phyloP scores from a whole-genome alignment of 2,329 filamentous ascomycete species.

The Canariomyces notabilis region DNA sequence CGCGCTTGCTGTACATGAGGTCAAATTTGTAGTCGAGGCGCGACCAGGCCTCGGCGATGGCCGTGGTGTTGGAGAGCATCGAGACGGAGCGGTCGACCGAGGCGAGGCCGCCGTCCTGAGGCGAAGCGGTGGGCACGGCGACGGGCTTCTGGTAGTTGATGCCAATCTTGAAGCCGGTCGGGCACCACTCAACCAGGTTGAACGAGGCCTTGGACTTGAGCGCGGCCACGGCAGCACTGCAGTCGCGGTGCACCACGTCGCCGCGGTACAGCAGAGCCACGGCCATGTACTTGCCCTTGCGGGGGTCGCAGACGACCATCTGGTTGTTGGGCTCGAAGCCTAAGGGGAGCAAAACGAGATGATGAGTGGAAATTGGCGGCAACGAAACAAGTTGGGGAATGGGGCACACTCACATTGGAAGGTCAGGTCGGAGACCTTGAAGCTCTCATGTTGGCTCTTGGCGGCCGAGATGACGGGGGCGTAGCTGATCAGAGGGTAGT shows the following conservation, averaged over 20 bases:
- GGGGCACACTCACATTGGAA: slow-evolving; percentile 59
- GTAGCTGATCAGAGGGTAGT: slow-evolving; percentile 70
- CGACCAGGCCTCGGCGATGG: slow-evolving; percentile 69
- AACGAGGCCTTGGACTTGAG: slow-evolving; percentile 68
- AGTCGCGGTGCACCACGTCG: slow-evolving; percentile 66
- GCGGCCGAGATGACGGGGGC: slow-evolving; percentile 65
- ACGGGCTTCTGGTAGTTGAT: slow-evolving; percentile 70
- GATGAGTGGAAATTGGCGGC: too few species aligned
- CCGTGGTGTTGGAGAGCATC: slow-evolving; percentile 72
- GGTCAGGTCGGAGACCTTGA: slow-evolving; percentile 75
- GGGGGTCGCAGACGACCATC: slow-evolving; percentile 71
- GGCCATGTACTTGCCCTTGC: slow-evolving; percentile 73
- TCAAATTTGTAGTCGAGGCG: slow-evolving; percentile 71
- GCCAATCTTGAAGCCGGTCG: slow-evolving; percentile 69
- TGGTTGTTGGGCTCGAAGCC: slow-evolving; percentile 75
- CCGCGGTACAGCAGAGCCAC: slow-evolving; percentile 68
- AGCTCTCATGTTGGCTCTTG: slow-evolving; percentile 81
- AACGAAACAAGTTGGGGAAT: too few species aligned
- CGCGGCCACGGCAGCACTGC: slow-evolving; percentile 59
- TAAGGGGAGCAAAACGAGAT: slow-evolving; percentile 32
- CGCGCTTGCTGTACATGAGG: slow-evolving; percentile 73
- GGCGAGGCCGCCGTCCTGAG: slow-evolving; percentile 54
- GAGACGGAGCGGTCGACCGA: slow-evolving; percentile 59
- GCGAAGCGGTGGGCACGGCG: slow-evolving; percentile 48
- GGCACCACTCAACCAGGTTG: slow-evolving; percentile 72